Evolutionary conservation across 257 asterid genomes (phyloP).

Genomic region (Solanum bukasovii): DNA sequence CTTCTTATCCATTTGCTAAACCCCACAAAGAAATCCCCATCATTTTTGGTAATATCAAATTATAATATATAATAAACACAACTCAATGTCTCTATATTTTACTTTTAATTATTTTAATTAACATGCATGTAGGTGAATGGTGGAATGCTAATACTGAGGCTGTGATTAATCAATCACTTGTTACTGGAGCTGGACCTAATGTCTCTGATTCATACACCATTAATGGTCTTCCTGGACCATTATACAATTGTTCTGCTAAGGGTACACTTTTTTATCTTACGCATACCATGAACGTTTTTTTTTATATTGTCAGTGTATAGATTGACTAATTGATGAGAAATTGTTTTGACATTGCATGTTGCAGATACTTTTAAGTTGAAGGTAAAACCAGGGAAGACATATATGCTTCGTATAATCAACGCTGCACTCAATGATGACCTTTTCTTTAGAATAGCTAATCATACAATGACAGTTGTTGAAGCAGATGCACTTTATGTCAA

Average conservation of each 20-base stretch:
- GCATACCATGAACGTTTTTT: neutral
- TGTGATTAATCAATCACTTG: constrained; percentile 39
- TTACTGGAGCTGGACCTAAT: constrained; percentile 55
- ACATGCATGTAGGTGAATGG: constrained; percentile 44
- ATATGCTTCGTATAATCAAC: constrained; percentile 59
- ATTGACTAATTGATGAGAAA: neutral
- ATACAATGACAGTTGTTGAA: constrained; percentile 44
- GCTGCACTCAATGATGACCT: constrained; percentile 77
- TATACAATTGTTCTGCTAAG: constrained; percentile 46
- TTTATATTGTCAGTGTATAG: neutral
- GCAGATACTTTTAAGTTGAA: constrained; percentile 51
- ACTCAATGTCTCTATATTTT: neutral
- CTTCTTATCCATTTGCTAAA: constrained; percentile 48
- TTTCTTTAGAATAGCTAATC: constrained; percentile 46
- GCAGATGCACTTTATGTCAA: constrained; percentile 52
- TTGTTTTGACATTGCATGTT: neutral
- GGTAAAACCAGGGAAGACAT: constrained; percentile 53
- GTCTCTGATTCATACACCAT: constrained; percentile 60
- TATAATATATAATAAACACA: no score
- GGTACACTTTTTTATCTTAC: constrained; percentile 10
- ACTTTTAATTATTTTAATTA: neutral
- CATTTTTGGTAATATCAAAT: constrained; percentile 35
- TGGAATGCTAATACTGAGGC: constrained; percentile 51
- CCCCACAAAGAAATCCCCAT: constrained; percentile 49
- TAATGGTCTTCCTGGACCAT: constrained; percentile 53